Base-by-base conservation (phyloP, 225 moss, liverwort and hornwort species). In the Lunularia cruciata region DNA sequence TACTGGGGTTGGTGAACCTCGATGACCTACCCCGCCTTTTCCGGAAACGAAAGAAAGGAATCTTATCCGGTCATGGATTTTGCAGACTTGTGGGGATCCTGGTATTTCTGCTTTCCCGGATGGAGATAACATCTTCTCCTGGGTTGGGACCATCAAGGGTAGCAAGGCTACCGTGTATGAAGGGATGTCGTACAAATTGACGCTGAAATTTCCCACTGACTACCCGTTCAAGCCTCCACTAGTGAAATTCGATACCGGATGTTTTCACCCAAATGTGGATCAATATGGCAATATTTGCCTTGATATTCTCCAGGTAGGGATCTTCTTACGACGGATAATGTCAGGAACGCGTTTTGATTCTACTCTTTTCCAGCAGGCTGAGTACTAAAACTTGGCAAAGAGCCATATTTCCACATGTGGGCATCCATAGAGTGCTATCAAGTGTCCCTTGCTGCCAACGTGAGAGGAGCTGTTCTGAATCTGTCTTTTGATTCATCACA, bases 31-130 rank as follows among this genome's bases (percentile, higher is more conserved):
- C n/a, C n/a, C n/a, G n/a, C n/a, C n/a, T n/a, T n/a, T n/a, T n/a
- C n/a, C n/a, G n/a, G n/a, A n/a, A n/a, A n/a, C n/a, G n/a, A n/a
- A n/a, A n/a, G n/a, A n/a, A n/a, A n/a, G n/a, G n/a, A n/a, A n/a
- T n/a, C n/a, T n/a, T n/a, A n/a, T n/a, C n/a, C n/a, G n/a, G n/a
- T n/a, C n/a, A n/a, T n/a, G n/a, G n/a, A n/a, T n/a, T n/a, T n/a
- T 77, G 45, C 85, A 98, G 96, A 98, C 89, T 15, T 87, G 92
- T 33, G 96, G 92, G 47, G 96, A 93, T 47, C 96, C 96, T 47
- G 96, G 92, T 4, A 92, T 98, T 33, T 98, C 96, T 11, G 96
- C 96, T 2, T 98, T 98, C 74, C 96, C 96, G 0, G 96, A 98
- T 45, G 96, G 96, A 2, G 96, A 98, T 56, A 98, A 98, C 7